Conservation (phyloP, 306 rosid genomes). For the Astragalus glycyphyllos region DNA sequence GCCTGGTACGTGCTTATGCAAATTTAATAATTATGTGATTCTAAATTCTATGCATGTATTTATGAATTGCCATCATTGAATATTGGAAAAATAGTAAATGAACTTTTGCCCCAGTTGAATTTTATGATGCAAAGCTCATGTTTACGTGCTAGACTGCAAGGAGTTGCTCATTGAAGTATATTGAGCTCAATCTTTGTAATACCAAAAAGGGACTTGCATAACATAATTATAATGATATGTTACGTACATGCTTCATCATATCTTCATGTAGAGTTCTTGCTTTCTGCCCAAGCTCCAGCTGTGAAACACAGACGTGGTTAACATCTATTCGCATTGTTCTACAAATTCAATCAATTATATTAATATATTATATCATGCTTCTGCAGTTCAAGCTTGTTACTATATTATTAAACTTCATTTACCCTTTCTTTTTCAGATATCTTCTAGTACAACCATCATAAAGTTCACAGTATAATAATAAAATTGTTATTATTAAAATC, state of each 20-base stretch:
- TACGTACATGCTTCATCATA: constrained; percentile 69
- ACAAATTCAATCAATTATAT: constrained; percentile 33
- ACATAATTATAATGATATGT: constrained; percentile 26
- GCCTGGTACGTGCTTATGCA: constrained; percentile 16
- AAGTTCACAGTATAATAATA: not conserved
- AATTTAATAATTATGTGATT: constrained; percentile 13
- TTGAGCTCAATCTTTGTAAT: constrained; percentile 6
- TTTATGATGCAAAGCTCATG: constrained; percentile 28
- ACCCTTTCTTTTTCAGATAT: not conserved
- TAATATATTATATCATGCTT: constrained; percentile 7
- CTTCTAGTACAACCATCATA: constrained; percentile 15
- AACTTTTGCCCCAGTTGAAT: constrained; percentile 16
- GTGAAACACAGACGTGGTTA: constrained; percentile 43
- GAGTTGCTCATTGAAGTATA: constrained; percentile 12
- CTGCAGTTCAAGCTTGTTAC: not conserved
- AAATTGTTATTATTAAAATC: not conserved
- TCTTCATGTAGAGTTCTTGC: constrained; percentile 74
- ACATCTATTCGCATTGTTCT: constrained; percentile 27
- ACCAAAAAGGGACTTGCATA: constrained; percentile 32
- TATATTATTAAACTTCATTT: not conserved
- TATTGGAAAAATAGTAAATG: constrained; percentile 11
- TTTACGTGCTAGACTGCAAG: constrained; percentile 21
- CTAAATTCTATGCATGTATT: constrained; percentile 18
- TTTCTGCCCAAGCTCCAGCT: constrained; percentile 81
- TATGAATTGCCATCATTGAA: constrained; percentile 4